phyloP scores from a whole-genome alignment of 2,329 filamentous ascomycete genomes.

The Beauveria scarabaeidicola region DNA sequence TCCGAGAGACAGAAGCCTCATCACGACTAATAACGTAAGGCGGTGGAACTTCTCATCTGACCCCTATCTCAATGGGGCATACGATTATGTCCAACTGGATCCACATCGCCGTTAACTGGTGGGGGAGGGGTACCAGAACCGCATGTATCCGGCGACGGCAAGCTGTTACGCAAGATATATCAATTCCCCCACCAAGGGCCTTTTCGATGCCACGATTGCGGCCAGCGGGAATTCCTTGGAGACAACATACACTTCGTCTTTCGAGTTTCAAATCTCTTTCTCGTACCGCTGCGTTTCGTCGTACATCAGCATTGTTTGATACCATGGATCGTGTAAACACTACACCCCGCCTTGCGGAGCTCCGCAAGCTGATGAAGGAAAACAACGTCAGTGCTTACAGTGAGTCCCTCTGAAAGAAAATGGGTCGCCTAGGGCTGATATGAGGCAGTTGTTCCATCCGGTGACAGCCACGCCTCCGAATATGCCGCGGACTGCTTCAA shows the following conservation, averaged over 20 bases:
- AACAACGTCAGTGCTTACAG: slow-evolving; percentile 86
- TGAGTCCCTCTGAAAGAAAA: slow-evolving; percentile 33
- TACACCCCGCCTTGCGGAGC: slow-evolving; percentile 60
- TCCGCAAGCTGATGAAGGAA: slow-evolving; percentile 81
- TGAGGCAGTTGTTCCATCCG: slow-evolving; percentile 75
- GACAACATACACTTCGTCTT: background rate
- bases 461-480: slow-evolving; percentile 95
- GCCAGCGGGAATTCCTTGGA: slow-evolving; percentile 1
- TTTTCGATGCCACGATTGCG: slow-evolving; percentile 4
- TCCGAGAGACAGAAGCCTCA: too few species aligned
- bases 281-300: background rate
- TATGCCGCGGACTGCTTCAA: slow-evolving; percentile 96
- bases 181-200: background rate
- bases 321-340: slow-evolving; percentile 55
- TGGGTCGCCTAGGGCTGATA: slow-evolving; percentile 12
- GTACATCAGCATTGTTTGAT: background rate
- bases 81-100: background rate
- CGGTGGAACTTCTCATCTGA: background rate
- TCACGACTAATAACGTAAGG: background rate
- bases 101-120: background rate
- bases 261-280: background rate
- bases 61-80: slow-evolving; percentile 4
- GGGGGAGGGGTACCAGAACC: slow-evolving; percentile 10
- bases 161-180: slow-evolving; percentile 6
- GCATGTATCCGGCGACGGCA: background rate